Conservation (phyloP, 129 eudicot genomes). For the Flaveria sonorensis region DNA sequence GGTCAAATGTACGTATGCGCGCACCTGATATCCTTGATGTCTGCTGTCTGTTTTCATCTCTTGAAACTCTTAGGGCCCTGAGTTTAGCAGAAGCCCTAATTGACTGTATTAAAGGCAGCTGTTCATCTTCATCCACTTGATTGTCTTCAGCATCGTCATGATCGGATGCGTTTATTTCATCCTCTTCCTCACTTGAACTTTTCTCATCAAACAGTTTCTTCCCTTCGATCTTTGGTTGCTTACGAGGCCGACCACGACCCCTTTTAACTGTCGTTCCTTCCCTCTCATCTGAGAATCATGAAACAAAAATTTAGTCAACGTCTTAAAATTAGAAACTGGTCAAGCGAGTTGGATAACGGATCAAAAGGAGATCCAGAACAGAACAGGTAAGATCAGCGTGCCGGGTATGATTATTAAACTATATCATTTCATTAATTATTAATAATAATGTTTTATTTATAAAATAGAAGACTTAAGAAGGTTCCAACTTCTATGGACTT, state of each 20-base stretch:
- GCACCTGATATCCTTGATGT: slow-evolving; percentile 50
- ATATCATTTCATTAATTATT: neutral
- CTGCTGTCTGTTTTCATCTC: slow-evolving; percentile 48
- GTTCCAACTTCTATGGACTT: neutral
- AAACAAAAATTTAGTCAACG: neutral
- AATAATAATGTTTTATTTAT: neutral
- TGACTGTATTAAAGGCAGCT: slow-evolving; percentile 67
- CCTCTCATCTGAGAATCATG: slow-evolving; percentile 58
- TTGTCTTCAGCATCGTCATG: slow-evolving; percentile 60
- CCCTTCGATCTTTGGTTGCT: slow-evolving; percentile 58
- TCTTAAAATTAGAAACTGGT: neutral
- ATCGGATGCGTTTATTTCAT: slow-evolving; percentile 58
- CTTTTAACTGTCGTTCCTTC: slow-evolving; percentile 66
- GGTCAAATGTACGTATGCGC: neutral
- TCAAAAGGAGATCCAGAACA: neutral
- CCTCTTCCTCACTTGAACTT: slow-evolving; percentile 88
- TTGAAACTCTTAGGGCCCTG: slow-evolving; percentile 54
- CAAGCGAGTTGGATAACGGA: neutral
- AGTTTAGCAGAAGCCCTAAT: slow-evolving; percentile 74
- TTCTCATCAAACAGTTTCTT: slow-evolving; percentile 83
- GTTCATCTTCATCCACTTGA: slow-evolving; percentile 66
- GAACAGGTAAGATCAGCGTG: neutral
- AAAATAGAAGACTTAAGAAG: neutral
- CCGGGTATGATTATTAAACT: neutral
- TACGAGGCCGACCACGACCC: slow-evolving; percentile 81